Evolutionary conservation across 2,329 filamentous ascomycete species (phyloP), one percentile per base, ranked within the genome.

Genomic region (Acarospora socialis): DNA sequence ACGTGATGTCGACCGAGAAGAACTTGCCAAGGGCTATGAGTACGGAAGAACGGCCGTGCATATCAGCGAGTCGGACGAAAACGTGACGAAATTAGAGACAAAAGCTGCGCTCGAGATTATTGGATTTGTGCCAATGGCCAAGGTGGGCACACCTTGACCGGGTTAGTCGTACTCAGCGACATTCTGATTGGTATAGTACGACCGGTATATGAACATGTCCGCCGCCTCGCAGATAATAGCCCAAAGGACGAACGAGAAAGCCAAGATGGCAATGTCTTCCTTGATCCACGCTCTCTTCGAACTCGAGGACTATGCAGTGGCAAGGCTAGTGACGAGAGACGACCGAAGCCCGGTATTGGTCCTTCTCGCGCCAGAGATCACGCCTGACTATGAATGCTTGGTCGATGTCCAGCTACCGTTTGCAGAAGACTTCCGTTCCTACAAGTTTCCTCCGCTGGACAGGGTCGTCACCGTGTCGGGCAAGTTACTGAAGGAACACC

Each of bases 321-420:
- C 83, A 15, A 71, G 90, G 29, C 65, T 94, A 13, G 87, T 95
- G 0, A 58, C 69, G 4, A 95, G 94, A 49, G 81, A 92, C 37
- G 73, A 74, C 43, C 84, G 81, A 43, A 70, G 81, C 2, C 87
- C 90, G 0, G 50, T 73, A 18, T 60, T 95, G 10, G 57, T 93
- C 1, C 63, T 95, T 9, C 66, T 98, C 25, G 77, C 80, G 4
- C 90, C 90, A 3, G 69, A 73, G 13, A 74, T 93, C 37, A 81
- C 92, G 39, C 63, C 68, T 2, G 76, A 81, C 16, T 73, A 81
- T 42, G 86, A 94, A 52, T 87, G 81, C 45, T 65, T 98, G 2
- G 75, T 93, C 40, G 90, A 98, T 49, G 69, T 92, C 1, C 83
- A 90, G 21, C 63, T 95, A 4, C 90, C 90, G 0, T 98, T 94